Evolutionary conservation across 108 stramenopile species (phyloP).

Genomic region (Pseudonitzschia multiseries): DNA sequence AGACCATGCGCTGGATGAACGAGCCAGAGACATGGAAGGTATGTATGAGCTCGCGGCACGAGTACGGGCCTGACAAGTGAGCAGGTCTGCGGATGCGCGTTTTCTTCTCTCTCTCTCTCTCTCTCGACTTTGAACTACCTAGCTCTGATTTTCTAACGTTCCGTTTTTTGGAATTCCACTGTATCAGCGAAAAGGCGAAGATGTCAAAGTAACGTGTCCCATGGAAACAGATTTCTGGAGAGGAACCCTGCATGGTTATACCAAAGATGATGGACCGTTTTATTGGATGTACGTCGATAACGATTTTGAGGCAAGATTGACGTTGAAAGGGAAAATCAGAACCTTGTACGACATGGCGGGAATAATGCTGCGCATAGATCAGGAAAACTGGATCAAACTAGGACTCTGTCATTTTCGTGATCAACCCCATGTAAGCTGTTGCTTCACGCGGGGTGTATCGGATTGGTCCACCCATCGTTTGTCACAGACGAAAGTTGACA

Average conservation of each 20-base stretch:
- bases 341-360: slow-evolving; percentile 52
- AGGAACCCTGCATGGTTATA: slow-evolving; percentile 37
- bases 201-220: slow-evolving; percentile 33
- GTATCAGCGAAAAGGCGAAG: slow-evolving; percentile 31
- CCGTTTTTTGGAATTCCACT: neutral
- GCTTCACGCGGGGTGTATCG: slow-evolving; percentile 44
- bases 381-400: slow-evolving; percentile 44
- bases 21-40: slow-evolving; percentile 45
- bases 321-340: slow-evolving; percentile 36
- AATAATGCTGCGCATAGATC: slow-evolving; percentile 46
- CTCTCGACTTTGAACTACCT: neutral
- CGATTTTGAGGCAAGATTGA: slow-evolving; percentile 40
- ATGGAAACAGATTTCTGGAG: slow-evolving; percentile 44
- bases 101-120: neutral
- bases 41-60: neutral
- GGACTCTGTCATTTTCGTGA: slow-evolving; percentile 43
- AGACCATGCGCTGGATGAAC: slow-evolving; percentile 46
- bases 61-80: neutral
- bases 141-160: neutral
- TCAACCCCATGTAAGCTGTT: slow-evolving; percentile 37
- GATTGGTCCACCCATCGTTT: slow-evolving; percentile 49
- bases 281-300: slow-evolving; percentile 43
- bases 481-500: slow-evolving; percentile 31
- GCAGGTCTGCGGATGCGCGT: neutral
- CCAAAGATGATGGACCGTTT: slow-evolving; percentile 46